These are phyloP conservation scores for Scolecobasidium constrictum DNA, from an alignment of 2,329 filamentous ascomycete species.

Conservation along the genomic window DNA sequence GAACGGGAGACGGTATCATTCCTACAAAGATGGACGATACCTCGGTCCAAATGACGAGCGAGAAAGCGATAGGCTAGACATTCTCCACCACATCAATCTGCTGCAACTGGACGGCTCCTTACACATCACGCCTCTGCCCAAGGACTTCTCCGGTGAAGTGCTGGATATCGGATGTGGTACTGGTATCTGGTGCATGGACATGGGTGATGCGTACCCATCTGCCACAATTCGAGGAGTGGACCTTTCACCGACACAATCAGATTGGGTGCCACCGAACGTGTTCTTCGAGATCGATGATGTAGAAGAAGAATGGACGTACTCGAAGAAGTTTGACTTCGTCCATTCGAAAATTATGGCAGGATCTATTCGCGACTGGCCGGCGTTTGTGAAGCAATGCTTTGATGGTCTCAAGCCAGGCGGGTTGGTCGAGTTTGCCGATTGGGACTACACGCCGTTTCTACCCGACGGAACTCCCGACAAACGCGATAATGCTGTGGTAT, in stretches of 20 bases:
- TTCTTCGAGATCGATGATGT: slow-evolving; percentile 50
- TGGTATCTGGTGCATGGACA: slow-evolving; percentile 20
- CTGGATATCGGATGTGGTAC: slow-evolving; percentile 20
- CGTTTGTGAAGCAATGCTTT: slow-evolving; percentile 28
- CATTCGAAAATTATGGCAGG: slow-evolving; percentile 41
- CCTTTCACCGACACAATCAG: slow-evolving; percentile 26
- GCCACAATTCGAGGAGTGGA: slow-evolving; percentile 25
- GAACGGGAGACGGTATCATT: slow-evolving; percentile 7
- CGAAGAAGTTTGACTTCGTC: slow-evolving; percentile 45
- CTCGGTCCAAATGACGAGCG: slow-evolving; percentile 23
- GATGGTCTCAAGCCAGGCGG: slow-evolving; percentile 27
- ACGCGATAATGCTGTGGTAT: background rate
- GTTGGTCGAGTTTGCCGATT: slow-evolving; percentile 12
- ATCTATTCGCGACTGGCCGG: slow-evolving; percentile 42
- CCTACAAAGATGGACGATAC: slow-evolving; percentile 8
- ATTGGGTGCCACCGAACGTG: slow-evolving; percentile 43
- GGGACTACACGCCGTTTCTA: slow-evolving; percentile 24
- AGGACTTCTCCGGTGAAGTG: slow-evolving; percentile 15
- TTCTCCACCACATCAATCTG: slow-evolving; percentile 6
- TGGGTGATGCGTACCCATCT: slow-evolving; percentile 24
- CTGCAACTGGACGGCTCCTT: slow-evolving; percentile 22
- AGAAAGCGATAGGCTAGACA: slow-evolving; percentile 10
- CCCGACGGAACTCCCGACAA: slow-evolving; percentile 35
- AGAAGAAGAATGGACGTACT: slow-evolving; percentile 45
- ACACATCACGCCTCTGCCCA: slow-evolving; percentile 29